Evolutionary conservation across 805 yeast species (phyloP).

Genomic region (Candida silvatica): DNA sequence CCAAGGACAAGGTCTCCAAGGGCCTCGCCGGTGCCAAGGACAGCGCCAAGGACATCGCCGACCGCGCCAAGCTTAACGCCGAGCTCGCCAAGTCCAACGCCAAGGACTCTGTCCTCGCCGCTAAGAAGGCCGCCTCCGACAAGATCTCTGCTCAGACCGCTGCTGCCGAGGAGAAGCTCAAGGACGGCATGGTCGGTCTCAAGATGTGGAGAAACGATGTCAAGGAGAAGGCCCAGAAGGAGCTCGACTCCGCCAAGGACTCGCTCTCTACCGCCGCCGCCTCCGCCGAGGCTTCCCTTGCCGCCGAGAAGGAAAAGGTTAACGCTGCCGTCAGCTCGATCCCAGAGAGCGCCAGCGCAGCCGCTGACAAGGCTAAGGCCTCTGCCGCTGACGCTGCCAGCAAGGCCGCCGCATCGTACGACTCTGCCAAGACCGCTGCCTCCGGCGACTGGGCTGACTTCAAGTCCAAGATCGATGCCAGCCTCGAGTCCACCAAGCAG

Average conservation of each 20-base stretch:
- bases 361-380: neutral
- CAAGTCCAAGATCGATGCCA: neutral
- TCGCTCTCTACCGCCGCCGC: neutral
- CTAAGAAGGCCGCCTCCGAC: too few relatives aligned
- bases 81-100: neutral
- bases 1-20: neutral
- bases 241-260: neutral
- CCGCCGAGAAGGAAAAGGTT: neutral
- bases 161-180: neutral
- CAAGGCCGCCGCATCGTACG: slow-evolving; percentile 9
- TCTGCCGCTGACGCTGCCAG: neutral
- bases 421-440: slow-evolving; percentile 4
- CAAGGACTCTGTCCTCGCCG: too few relatives aligned
- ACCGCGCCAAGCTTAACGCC: neutral
- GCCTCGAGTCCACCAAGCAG: neutral
- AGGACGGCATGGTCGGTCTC: neutral
- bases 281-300: neutral
- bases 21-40: neutral
- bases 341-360: neutral
- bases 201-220: neutral
- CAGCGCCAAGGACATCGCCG: neutral
- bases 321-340: neutral
- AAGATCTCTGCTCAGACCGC: too few relatives aligned
- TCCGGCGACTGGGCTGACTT: too few relatives aligned
- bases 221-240: neutral